phyloP scores from a whole-genome alignment of 495 filamentous ascomycete species.

The Xylaria cubensis region DNA sequence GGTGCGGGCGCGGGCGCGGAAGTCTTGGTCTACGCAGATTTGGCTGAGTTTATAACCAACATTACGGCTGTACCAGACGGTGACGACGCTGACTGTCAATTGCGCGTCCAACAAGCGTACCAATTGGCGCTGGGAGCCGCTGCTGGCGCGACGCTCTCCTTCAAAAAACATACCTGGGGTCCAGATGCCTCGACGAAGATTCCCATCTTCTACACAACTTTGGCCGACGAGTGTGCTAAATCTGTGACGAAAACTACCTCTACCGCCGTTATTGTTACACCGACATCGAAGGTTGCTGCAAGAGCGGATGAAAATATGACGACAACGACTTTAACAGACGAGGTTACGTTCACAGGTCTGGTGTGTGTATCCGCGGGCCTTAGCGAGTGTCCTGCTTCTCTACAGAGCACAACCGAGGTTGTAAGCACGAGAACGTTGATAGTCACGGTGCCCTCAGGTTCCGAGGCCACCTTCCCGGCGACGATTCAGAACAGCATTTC shows the following conservation, averaged over 20 bases:
- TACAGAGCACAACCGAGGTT: conserved; percentile 48
- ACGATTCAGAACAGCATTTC: conserved; percentile 40
- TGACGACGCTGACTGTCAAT: conserved; percentile 45
- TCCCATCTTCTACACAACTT: conserved; percentile 60
- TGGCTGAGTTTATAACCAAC: conserved; percentile 61
- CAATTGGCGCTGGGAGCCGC: conserved; percentile 56
- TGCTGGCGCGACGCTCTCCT: conserved; percentile 57
- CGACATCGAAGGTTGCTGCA: conserved; percentile 38
- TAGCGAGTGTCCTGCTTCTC: conserved; percentile 54
- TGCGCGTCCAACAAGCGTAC: conserved; percentile 55
- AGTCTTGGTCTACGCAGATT: conserved; percentile 53
- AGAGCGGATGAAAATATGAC: conserved; percentile 38
- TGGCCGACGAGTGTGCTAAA: conserved; percentile 54
- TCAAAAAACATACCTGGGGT: conserved; percentile 56
- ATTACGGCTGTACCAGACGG: conserved; percentile 44
- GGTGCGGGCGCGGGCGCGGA: conserved; percentile 57
- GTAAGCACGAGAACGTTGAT: conserved; percentile 43
- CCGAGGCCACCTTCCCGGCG: conserved; percentile 44
- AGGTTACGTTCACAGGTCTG: conserved; percentile 46
- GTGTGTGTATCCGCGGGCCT: conserved; percentile 47
- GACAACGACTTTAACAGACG: conserved; percentile 46
- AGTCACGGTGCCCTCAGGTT: conserved; percentile 48
- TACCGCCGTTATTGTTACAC: conserved; percentile 34
- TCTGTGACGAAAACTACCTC: conserved; percentile 25
- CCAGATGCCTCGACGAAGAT: conserved; percentile 52